phyloP scores from a whole-genome alignment of 345 rosid species.

The Cardamine chenopodiifolia region DNA sequence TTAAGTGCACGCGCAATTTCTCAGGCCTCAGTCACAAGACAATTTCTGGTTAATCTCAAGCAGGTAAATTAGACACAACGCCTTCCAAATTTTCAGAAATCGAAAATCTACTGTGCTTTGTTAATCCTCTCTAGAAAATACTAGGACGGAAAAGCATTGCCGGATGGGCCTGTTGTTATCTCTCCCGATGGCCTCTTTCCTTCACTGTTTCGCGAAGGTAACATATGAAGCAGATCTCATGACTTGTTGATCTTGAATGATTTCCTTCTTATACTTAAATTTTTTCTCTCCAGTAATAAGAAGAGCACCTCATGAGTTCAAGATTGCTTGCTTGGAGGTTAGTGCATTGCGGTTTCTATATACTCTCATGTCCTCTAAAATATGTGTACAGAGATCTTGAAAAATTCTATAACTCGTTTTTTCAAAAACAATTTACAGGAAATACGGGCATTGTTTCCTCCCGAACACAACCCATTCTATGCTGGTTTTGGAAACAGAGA shows the following conservation, averaged over 20 bases:
- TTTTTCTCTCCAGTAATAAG: conserved; percentile 68
- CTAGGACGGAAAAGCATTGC: conserved; percentile 92
- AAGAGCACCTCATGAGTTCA: conserved; percentile 99
- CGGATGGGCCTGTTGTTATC: conserved; percentile 97
- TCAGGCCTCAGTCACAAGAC: conserved; percentile 88
- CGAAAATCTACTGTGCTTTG: neutral
- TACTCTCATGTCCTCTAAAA: neutral
- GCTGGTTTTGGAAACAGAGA: conserved; percentile 99
- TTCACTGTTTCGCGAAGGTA: conserved; percentile 92
- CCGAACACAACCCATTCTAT: conserved; percentile 89
- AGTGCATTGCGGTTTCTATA: conserved; percentile 37
- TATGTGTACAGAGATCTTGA: neutral
- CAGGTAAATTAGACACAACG: conserved; percentile 54
- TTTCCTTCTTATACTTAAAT: neutral
- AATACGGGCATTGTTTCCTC: conserved; percentile 83
- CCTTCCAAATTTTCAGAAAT: conserved; percentile 1
- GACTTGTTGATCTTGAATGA: conserved; percentile 9
- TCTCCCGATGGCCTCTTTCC: conserved; percentile 99
- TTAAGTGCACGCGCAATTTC: conserved; percentile 96
- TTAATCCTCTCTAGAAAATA: conserved; percentile 20
- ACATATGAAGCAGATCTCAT: neutral
- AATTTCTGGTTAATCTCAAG: conserved; percentile 79
- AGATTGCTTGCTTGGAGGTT: conserved; percentile 99
- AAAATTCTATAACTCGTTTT: neutral
- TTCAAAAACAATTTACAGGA: conserved; percentile 49